Base-by-base conservation (phyloP, 345 rosid species). In the Raphanus sativus region DNA sequence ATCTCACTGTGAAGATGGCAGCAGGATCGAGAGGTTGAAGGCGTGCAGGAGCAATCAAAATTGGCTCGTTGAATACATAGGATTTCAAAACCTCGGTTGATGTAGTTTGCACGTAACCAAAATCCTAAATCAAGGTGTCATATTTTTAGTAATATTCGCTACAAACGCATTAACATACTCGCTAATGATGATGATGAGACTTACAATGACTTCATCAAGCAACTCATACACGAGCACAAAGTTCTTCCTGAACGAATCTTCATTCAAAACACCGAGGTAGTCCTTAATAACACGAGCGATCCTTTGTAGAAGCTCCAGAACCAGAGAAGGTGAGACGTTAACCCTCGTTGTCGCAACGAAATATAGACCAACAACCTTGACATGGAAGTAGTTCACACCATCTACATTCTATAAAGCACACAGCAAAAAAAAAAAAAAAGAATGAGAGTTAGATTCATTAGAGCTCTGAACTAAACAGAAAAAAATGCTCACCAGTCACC, bases 361-460 rank as follows among this genome's bases (percentile, higher is more conserved):
- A 67, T 91, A 79, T 4, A 95, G 81, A 52, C 99, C 98, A 76
- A 89, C 97, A 62, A 95, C 96, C 78, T 91, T 95, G 81, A 95
- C 98, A 66, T 95, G 98, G 77, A 93, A 95, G 90, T 95, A 95
- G 87, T 95, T 95, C 24, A 95, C 99, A 25, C 99, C 98, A 62
- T 91, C 98, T 54, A 92, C 87, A 77, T 93, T 90, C 98, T 95
- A 79, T 8, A 42, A 60, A 34, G 25, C 15, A 59, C 12, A 56
- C 17, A 42, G 4, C 0, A 42, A 42, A 5, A 4, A 45, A 3
- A 45, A 40, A 11, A 65, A 40, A 64, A 42, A 65, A 50, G 61
- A n/a, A n/a, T n/a, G n/a, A 30, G 33, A 56, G 64, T 75, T 65
- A 42, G 61, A 67, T 34, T 34, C 30, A 40, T 29, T 21, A 8